Percentiles rank a stretch among this genome's conserved stretches.
Evolutionary conservation across 176 grass and related monocot genomes (phyloP).

Genomic region (Ensete glaucum): DNA sequence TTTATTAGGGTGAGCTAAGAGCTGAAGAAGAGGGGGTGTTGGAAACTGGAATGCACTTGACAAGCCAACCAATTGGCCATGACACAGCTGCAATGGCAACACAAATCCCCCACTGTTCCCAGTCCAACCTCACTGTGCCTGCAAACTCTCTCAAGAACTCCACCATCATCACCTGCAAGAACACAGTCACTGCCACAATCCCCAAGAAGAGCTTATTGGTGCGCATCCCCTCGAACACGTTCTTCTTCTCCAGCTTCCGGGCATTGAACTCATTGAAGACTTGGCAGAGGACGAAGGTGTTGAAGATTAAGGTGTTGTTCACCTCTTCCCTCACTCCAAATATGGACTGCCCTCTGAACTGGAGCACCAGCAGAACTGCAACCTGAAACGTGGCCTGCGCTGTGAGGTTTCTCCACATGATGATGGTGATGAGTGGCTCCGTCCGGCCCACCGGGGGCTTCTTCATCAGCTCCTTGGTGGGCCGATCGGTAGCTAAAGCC

Average conservation of each 20-base stretch:
- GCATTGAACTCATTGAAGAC: constrained; percentile 93
- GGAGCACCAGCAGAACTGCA: constrained; percentile 39
- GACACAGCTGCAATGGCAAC: constrained; percentile 50
- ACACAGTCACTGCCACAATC: constrained; percentile 48
- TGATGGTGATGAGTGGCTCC: constrained; percentile 68
- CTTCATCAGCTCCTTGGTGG: constrained; percentile 46
- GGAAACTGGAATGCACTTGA: constrained; percentile 61
- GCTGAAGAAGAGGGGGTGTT: constrained; percentile 14
- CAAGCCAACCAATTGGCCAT: constrained; percentile 59
- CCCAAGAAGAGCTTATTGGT: constrained; percentile 57
- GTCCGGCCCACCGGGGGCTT: constrained; percentile 41
- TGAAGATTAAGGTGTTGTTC: constrained; percentile 77
- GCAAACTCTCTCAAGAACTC: constrained; percentile 66
- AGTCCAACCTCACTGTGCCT: constrained; percentile 49
- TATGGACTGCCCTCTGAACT: constrained; percentile 30
- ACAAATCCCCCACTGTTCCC: constrained; percentile 55
- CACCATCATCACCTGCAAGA: constrained; percentile 69
- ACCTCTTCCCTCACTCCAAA: constrained; percentile 30
- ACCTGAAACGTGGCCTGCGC: constrained; percentile 60
- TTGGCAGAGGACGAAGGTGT: constrained; percentile 78
- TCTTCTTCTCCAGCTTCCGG: constrained; percentile 51
- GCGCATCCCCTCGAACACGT: constrained; percentile 56
- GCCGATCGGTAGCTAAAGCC: constrained; percentile 48
- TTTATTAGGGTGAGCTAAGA: constrained; percentile 8
- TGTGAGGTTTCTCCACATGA: constrained; percentile 77